Base-by-base conservation (phyloP, 1,139 yeast genomes). In the Pichia sp. region DNA sequence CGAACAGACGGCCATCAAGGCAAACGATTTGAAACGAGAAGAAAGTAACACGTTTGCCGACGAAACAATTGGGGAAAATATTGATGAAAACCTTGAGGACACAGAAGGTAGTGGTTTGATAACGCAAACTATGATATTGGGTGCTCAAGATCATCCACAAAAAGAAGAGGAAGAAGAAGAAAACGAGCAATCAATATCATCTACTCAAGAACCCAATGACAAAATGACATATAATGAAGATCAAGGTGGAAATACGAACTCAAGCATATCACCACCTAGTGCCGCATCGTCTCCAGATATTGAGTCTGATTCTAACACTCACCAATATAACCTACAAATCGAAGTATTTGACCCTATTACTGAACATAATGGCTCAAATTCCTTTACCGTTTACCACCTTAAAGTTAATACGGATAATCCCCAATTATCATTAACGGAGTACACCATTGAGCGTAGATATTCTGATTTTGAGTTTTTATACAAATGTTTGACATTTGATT, bases 341-440 rank as follows among this genome's bases (percentile, higher is more conserved):
- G 33, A 29, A 3, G 45, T 45, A 23, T 7, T n/a, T 2, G 29
- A 45, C 29, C 49, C 46, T 29, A 38, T 34, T 6, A 40, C 39
- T 16, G 42, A 86, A 52, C 81, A 79, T 53, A 86, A 85, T 42
- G 84, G 86, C 2, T 85, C 85, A 52, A 84, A 83, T 53, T 83
- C 94, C 4, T 90, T 71, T 62, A 86, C 88, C 8, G 79, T 95
- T 4, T 92, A 87, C 59, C 73, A 85, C 43, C 72, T 92, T 33
- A 77, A 85, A 16, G 82, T 95, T 7, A 51, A 53, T 49, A 65
- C 74, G 6, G 69, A 69, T 52, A 66, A 68, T 48, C 75, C 79
- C 6, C 64, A 64, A 16, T 69, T 72, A 52, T 64, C 71, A 38
- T 59, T 63, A 46, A 43, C 62, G 50, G 49, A 60, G 52, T 50